Conservation (phyloP, 139 green algal species). For the Choricystis sp. region DNA sequence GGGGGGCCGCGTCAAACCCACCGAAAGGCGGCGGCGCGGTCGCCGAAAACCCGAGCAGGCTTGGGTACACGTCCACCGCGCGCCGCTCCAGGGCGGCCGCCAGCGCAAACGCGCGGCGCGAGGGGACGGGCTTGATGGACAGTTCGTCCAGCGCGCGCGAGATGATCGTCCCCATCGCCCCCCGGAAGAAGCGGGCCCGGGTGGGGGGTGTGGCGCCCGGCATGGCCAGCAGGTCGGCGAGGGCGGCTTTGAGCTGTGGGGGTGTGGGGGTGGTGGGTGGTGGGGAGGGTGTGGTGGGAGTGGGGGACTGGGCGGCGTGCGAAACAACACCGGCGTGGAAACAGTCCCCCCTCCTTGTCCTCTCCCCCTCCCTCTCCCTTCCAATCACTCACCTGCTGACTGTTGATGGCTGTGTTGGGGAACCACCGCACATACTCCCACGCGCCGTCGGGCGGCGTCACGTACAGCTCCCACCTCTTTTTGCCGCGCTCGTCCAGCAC, state of each 20-base stretch:
- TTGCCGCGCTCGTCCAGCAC: constrained; percentile 91
- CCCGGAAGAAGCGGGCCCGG: constrained; percentile 78
- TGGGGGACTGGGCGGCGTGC: not conserved
- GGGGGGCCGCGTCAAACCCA: constrained; percentile 49
- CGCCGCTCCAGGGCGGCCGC: constrained; percentile 71
- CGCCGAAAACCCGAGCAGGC: constrained; percentile 62
- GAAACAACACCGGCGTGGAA: too few relatives aligned
- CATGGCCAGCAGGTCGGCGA: constrained; percentile 54
- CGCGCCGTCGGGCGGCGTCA: constrained; percentile 61
- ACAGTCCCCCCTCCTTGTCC: not conserved
- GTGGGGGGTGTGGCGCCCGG: constrained; percentile 45
- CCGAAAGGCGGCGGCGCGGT: constrained; percentile 57
- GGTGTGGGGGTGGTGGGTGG: not conserved
- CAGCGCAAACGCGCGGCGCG: constrained; percentile 75
- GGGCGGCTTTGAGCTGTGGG: constrained; percentile 49
- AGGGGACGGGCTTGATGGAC: constrained; percentile 73
- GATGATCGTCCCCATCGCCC: constrained; percentile 98
- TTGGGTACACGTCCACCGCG: constrained; percentile 69
- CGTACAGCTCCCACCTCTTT: constrained; percentile 96
- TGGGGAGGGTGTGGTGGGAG: not conserved
- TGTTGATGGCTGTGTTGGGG: constrained; percentile 98
- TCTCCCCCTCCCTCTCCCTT: not conserved
- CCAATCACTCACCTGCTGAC: constrained; percentile 42
- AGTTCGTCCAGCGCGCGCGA: constrained; percentile 74
- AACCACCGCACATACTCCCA: constrained; percentile 89